phyloP scores from a whole-genome alignment of 768 basidiomycete species.

The Mycena metata region DNA sequence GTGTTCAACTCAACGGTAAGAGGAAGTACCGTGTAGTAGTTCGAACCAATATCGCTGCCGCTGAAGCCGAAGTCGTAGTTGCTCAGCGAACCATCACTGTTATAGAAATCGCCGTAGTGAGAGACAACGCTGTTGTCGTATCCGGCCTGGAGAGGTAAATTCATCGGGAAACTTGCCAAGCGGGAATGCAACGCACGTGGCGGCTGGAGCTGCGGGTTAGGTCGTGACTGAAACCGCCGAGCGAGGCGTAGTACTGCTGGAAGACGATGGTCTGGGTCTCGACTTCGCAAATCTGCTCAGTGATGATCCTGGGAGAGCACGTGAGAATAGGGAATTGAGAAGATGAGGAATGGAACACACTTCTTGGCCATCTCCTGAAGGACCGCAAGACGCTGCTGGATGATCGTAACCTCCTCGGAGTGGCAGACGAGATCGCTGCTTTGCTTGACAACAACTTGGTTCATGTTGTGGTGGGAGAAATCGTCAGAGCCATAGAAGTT shows the following conservation, averaged over 20 bases:
- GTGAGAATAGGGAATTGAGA: background rate
- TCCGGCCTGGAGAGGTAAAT: conserved; percentile 41
- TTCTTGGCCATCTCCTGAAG: conserved; percentile 63
- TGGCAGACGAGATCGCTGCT: conserved; percentile 51
- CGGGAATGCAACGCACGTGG: conserved; percentile 15
- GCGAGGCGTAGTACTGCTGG: conserved; percentile 44
- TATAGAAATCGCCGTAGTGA: conserved; percentile 46
- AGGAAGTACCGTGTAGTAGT: conserved; percentile 38
- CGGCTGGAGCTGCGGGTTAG: conserved; percentile 47
- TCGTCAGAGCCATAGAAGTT: conserved; percentile 55
- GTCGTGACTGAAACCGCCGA: conserved; percentile 42
- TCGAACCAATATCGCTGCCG: conserved; percentile 47
- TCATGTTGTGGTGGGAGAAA: conserved; percentile 48
- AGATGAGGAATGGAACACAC: conserved; percentile 39
- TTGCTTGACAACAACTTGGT: conserved; percentile 47
- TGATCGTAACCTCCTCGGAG: conserved; percentile 52
- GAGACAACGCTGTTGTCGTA: conserved; percentile 50
- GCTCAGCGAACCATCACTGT: conserved; percentile 47
- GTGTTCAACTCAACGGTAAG: background rate
- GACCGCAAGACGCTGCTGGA: conserved; percentile 62
- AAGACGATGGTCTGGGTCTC: conserved; percentile 56
- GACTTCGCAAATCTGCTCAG: conserved; percentile 64
- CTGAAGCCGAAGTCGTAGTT: conserved; percentile 50
- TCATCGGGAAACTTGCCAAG: background rate
- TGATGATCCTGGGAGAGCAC: conserved; percentile 52